phyloP scores from a whole-genome alignment of 495 filamentous ascomycete genomes.

The Hypoxylon trugodes region DNA sequence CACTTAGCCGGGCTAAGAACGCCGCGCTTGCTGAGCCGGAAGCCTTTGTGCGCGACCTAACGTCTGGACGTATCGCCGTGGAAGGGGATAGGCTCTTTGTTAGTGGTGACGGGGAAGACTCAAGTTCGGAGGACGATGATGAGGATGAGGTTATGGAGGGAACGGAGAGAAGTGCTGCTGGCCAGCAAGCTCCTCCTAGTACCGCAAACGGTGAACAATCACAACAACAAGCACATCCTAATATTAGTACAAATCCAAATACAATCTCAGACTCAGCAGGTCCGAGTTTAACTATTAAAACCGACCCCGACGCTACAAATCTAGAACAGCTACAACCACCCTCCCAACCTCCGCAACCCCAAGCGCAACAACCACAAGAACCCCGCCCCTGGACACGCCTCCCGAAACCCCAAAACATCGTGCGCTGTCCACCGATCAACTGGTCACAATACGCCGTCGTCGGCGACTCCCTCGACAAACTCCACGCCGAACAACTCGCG shows the following conservation, averaged over 20 bases:
- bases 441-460: slow-evolving; percentile 90
- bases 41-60: slow-evolving; percentile 70
- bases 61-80: slow-evolving; percentile 56
- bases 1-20: slow-evolving; percentile 68
- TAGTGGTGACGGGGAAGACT: slow-evolving; percentile 37
- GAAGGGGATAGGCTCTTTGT: slow-evolving; percentile 47
- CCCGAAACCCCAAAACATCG: slow-evolving; percentile 80
- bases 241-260: not conserved
- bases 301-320: slow-evolving; percentile 8
- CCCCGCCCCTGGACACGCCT: slow-evolving; percentile 56
- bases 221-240: not conserved
- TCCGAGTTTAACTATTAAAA: not conserved
- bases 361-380: slow-evolving; percentile 7
- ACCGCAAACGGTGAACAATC: not conserved
- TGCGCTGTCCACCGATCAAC: slow-evolving; percentile 85
- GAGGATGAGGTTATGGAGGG: slow-evolving; percentile 29
- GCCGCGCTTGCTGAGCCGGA: slow-evolving; percentile 73
- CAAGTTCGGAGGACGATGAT: slow-evolving; percentile 13
- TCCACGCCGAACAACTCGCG: slow-evolving; percentile 78
- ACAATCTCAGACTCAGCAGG: not conserved
- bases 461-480: slow-evolving; percentile 79
- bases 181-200: not conserved
- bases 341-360: not conserved
- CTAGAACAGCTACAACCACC: not conserved
- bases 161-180: not conserved